A percentile compares a stretch with the other conserved stretches of the same genome.
Conservation (phyloP, 75 land plant species). For the Pinus albicaulis region DNA sequence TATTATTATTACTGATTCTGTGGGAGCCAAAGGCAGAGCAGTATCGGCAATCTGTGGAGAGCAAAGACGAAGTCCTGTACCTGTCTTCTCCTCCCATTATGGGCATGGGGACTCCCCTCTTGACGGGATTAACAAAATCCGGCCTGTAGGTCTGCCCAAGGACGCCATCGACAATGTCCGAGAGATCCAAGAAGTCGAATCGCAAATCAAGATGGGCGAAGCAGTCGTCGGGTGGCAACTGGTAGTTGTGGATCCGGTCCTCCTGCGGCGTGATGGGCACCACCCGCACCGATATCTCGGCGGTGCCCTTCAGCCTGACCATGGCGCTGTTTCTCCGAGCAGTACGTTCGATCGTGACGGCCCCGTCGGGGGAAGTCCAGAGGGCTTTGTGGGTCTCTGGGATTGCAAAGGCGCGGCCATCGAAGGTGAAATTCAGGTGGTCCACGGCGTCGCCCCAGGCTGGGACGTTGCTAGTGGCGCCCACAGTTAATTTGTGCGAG, state of each 20-base stretch:
- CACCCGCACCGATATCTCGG: conserved; percentile 35
- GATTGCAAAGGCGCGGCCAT: conserved; percentile 22
- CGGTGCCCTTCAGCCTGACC: conserved; percentile 17
- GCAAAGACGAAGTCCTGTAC: conserved; percentile 47
- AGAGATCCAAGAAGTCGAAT: conserved; percentile 43
- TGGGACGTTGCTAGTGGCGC: conserved; percentile 22
- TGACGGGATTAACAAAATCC: conserved; percentile 49
- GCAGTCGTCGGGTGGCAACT: conserved; percentile 40
- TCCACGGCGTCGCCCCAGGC: conserved; percentile 25
- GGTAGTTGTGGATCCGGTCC: conserved; percentile 40
- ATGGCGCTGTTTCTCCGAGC: conserved; percentile 27
- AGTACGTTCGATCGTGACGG: conserved; percentile 17
- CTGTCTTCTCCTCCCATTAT: conserved; percentile 63
- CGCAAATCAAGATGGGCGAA: conserved; percentile 39
- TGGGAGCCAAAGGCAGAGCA: conserved; percentile 7
- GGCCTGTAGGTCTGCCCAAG: conserved; percentile 62
- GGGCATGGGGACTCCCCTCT: conserved; percentile 64
- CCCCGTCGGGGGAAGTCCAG: conserved; percentile 27
- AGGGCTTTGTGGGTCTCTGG: conserved; percentile 20
- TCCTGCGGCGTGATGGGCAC: conserved; percentile 59
- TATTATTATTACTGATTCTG: not conserved
- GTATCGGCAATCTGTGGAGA: conserved; percentile 42
- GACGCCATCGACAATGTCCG: conserved; percentile 51
- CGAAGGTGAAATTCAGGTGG: conserved; percentile 31
- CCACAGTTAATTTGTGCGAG: conserved; percentile 28